Evolutionary conservation across 495 filamentous ascomycete genomes (phyloP), one percentile per base, ranked within the genome.

Genomic region (Venustampulla echinocandica): DNA sequence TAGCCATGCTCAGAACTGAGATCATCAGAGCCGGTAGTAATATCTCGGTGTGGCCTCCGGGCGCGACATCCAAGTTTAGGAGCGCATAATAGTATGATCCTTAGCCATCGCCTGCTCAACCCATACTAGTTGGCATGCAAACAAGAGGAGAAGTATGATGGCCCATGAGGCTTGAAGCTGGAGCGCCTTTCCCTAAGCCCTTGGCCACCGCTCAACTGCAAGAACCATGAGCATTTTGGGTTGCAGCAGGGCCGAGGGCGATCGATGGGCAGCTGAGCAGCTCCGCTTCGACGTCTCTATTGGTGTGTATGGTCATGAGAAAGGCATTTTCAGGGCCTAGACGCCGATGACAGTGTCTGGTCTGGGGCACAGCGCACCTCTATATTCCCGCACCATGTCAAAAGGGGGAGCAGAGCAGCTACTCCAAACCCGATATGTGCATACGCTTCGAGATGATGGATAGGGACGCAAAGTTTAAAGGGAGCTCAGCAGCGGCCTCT

Each of bases 391-490:
- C 35, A 38, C 35, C 35, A 14, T 14, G 35, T 38, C 35, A 38
- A 14, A 6, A 9, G 35, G 7, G 7, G 6, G 15, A 38, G 35
- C 7, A 14, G 35, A 13, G 18, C 35, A n/a, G n/a, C n/a, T n/a
- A n/a, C n/a, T n/a, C n/a, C n/a, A n/a, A n/a, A n/a, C n/a, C n/a
- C 35, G 35, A 14, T 38, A 9, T 38, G 35, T 38, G 35, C 14
- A 38, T 38, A 20, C 15, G 14, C 35, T 9, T 38, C 7, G 35
- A 38, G 35, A 14, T 38, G 18, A 20, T 38, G 14, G 14, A 6
- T 20, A 42, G 39, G 39, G 39, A n/a, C 39, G 20, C 11, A 42
- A 23, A 20, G 39, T 42, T 42, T 42, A 25, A 42, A 42, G 35
- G 20, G 23, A 4, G 39, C 10, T 42, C 19, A 42, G 39, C 19